Conservation (phyloP, 495 filamentous ascomycete species). For the Bathelium albidoporum region DNA sequence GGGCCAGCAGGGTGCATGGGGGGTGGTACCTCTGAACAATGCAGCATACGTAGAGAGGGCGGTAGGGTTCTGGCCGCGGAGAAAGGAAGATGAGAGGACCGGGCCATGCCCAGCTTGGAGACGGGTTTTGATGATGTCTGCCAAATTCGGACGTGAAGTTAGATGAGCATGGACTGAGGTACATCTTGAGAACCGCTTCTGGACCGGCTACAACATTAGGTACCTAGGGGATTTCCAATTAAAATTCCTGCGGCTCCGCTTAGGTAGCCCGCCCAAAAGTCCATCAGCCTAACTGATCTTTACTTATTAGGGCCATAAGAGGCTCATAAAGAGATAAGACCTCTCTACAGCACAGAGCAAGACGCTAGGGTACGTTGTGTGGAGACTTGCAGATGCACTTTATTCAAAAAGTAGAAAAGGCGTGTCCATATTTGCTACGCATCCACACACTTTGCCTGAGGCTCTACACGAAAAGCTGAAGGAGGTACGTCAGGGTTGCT, state of each 20-base stretch:
- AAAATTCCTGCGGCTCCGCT: slow-evolving; percentile 74
- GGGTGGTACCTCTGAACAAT: slow-evolving; percentile 22
- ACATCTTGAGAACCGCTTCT: not conserved
- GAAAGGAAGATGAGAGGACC: not conserved
- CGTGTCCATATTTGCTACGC: no score
- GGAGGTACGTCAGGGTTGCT: no score
- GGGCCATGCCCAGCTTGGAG: slow-evolving; percentile 50
- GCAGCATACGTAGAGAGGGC: not conserved
- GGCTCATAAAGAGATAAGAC: not conserved
- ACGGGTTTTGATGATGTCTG: slow-evolving; percentile 49
- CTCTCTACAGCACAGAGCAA: not conserved
- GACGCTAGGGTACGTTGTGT: no score
- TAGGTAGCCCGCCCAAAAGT: slow-evolving; percentile 82
- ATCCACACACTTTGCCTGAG: no score
- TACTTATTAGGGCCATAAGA: not conserved
- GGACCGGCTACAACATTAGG: slow-evolving; percentile 39
- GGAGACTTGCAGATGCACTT: no score
- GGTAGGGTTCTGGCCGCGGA: not conserved
- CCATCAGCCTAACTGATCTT: slow-evolving; percentile 20
- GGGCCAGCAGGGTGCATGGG: slow-evolving; percentile 48
- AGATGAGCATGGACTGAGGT: not conserved
- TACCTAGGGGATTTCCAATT: slow-evolving; percentile 80
- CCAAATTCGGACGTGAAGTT: not conserved
- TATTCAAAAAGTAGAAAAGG: no score
- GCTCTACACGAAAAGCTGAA: no score